Percentiles rank a stretch among this genome's conserved stretches.
Evolutionary conservation across 108 stramenopile genomes (phyloP).

Genomic region (Cyclotella distinguenda): DNA sequence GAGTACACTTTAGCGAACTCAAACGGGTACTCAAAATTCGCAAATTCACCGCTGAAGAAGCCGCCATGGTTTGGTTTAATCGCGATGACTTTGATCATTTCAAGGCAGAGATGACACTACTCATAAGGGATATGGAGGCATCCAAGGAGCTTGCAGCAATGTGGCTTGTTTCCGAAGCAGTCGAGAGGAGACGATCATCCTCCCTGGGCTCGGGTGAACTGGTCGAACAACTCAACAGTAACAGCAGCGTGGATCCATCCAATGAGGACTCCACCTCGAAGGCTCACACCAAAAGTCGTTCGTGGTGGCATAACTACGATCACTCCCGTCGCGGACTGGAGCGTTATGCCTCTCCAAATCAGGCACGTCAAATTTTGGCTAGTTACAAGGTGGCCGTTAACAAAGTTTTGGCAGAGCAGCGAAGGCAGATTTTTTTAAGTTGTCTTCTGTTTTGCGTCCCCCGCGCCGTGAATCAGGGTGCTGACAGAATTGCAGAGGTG

Average conservation of each 20-base stretch:
- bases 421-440: conserved; percentile 54
- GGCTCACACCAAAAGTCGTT: conserved; percentile 2
- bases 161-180: conserved; percentile 36
- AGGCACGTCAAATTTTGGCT: conserved; percentile 72
- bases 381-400: conserved; percentile 65
- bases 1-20: conserved; percentile 38
- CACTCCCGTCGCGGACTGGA: conserved; percentile 84
- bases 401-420: conserved; percentile 73
- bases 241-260: not conserved
- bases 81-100: conserved; percentile 46
- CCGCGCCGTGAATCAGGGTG: conserved; percentile 38
- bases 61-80: conserved; percentile 33
- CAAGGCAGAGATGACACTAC: conserved; percentile 39
- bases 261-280: too few relatives aligned
- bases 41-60: conserved; percentile 37
- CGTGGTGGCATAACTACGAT: conserved; percentile 86
- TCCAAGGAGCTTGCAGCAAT: conserved; percentile 37
- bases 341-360: conserved; percentile 78
- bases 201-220: not conserved
- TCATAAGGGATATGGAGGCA: conserved; percentile 35
- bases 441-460: conserved; percentile 27
- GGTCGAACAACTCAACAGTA: not conserved
- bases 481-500: conserved; percentile 70
- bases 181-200: not conserved
- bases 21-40: conserved; percentile 42